These are phyloP conservation scores for Monosporozyma servazzii DNA, from an alignment of 805 yeast genomes.

Conservation along the genomic window DNA sequence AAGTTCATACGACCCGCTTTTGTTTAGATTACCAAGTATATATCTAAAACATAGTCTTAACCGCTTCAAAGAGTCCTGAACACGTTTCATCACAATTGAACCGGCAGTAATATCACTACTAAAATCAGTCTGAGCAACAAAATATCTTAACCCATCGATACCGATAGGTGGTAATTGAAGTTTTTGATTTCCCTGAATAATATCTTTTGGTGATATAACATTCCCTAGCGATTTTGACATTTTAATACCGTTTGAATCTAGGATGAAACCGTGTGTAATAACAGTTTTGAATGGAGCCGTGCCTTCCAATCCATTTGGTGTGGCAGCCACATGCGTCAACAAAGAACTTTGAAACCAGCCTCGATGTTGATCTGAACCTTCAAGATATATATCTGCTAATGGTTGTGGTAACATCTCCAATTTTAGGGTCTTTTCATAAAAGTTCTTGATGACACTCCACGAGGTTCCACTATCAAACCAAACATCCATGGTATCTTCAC, in stretches of 20 bases:
- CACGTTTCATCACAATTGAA: constrained; percentile 60
- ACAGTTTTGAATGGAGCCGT: constrained; percentile 62
- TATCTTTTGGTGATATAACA: constrained; percentile 56
- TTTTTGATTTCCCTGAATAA: constrained; percentile 51
- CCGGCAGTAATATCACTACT: constrained; percentile 73
- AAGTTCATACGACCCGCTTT: constrained; percentile 27
- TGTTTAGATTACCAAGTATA: constrained; percentile 66
- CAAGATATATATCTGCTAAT: constrained; percentile 78
- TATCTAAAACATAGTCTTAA: constrained; percentile 73
- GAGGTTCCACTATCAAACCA: constrained; percentile 98
- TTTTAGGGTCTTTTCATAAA: constrained; percentile 30
- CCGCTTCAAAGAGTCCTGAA: constrained; percentile 73
- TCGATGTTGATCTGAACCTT: constrained; percentile 97
- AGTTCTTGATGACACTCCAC: constrained; percentile 46
- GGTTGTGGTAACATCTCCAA: constrained; percentile 31
- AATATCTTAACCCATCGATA: constrained; percentile 79
- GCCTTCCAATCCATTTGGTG: neutral
- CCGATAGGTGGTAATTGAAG: constrained; percentile 58
- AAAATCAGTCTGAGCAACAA: constrained; percentile 86
- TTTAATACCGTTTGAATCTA: constrained; percentile 77
- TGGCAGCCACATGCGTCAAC: constrained; percentile 57
- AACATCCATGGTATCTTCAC: constrained; percentile 93
- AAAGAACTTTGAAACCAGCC: constrained; percentile 98
- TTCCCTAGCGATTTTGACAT: constrained; percentile 95
- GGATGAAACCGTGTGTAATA: constrained; percentile 87